These are phyloP conservation scores for Eruca vesicaria DNA, from an alignment of 441 rosid species.

Conservation along the genomic window DNA sequence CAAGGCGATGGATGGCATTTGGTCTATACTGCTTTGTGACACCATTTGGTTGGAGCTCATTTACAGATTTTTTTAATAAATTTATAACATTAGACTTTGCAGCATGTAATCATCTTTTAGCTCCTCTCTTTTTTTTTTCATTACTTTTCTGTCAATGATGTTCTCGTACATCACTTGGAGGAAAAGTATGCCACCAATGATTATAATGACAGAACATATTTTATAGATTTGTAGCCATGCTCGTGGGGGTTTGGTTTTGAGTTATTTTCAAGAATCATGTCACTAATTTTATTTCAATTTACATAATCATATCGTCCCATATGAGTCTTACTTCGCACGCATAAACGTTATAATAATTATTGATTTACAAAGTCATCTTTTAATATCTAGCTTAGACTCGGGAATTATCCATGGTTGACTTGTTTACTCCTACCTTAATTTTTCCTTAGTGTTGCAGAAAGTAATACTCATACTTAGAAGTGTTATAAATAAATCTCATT, in stretches of 20 bases:
- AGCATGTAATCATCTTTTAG: neutral
- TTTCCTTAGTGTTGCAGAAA: neutral
- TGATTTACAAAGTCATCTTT: neutral
- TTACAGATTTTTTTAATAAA: neutral
- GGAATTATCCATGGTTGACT: neutral
- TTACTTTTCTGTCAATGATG: conserved; percentile 24
- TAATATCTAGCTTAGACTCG: neutral
- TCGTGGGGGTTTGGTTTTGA: conserved; percentile 36
- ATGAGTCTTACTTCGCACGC: conserved; percentile 18
- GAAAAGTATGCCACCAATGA: conserved; percentile 22
- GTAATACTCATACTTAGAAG: too few relatives aligned
- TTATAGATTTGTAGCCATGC: conserved; percentile 5
- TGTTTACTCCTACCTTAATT: neutral
- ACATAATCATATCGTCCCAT: conserved; percentile 17
- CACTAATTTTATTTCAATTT: conserved; percentile 25
- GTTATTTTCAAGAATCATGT: conserved; percentile 27
- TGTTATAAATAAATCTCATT: too few relatives aligned
- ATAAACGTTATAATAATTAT: neutral
- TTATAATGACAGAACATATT: neutral
- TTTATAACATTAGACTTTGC: conserved; percentile 2
- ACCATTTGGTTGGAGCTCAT: too few relatives aligned
- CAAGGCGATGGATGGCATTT: too few relatives aligned
- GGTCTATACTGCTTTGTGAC: too few relatives aligned
- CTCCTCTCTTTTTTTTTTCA: neutral
- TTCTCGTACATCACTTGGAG: conserved; percentile 31